A percentile compares a stretch with the other conserved stretches of the same genome.
Evolutionary conservation across 73 alveolate genomes (phyloP).

Genomic region (Stentor coeruleus): DNA sequence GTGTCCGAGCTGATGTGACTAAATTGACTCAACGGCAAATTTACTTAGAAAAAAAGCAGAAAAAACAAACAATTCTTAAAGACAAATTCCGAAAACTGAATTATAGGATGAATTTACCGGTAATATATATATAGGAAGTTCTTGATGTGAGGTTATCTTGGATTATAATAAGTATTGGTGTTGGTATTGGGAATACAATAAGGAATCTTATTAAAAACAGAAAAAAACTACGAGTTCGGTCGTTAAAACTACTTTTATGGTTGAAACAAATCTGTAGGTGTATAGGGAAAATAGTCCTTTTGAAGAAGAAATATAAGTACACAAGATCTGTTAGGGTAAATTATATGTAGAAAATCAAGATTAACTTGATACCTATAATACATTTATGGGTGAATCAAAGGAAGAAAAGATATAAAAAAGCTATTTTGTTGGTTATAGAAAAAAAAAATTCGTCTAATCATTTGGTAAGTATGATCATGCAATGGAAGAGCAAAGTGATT

Average conservation of each 20-base stretch:
- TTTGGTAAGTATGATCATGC: background rate
- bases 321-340: background rate
- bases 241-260: background rate
- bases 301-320: background rate
- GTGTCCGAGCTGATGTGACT: background rate
- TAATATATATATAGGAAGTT: background rate
- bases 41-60: background rate
- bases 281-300: background rate
- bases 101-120: background rate
- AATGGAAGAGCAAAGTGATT: background rate
- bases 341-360: background rate
- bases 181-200: background rate
- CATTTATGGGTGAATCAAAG: background rate
- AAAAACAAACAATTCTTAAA: background rate
- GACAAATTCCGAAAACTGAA: background rate
- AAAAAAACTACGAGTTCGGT: background rate
- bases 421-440: background rate
- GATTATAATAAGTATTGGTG: background rate
- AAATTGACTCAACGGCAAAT: background rate
- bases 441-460: background rate
- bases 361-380: background rate
- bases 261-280: background rate
- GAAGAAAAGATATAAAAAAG: too few relatives aligned
- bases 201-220: background rate
- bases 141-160: background rate